A percentile compares a stretch with the other conserved stretches of the same genome.
phyloP scores from a whole-genome alignment of 106 monocot genomes.

The Allium sativum region DNA sequence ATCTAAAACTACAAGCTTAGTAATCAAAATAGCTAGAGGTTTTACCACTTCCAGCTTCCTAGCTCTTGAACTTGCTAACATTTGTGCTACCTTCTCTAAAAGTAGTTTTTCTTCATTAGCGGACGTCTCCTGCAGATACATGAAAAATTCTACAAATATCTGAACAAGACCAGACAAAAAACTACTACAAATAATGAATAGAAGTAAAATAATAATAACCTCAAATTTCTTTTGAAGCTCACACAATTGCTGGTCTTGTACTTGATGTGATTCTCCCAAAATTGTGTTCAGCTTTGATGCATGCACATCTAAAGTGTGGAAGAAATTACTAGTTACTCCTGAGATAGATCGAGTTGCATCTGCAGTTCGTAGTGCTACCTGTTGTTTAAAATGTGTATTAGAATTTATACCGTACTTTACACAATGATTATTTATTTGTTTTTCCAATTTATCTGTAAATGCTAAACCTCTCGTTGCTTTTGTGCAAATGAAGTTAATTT shows the following conservation, averaged over 20 bases:
- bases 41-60: conserved; percentile 61
- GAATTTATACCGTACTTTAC: not conserved
- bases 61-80: conserved; percentile 60
- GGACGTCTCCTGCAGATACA: conserved; percentile 45
- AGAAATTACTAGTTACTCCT: conserved; percentile 62
- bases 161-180: too few species aligned
- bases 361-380: conserved; percentile 73
- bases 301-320: conserved; percentile 65
- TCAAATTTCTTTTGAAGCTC: conserved; percentile 98
- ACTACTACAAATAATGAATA: not conserved
- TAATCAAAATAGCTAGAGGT: not conserved
- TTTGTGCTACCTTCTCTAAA: conserved; percentile 59
- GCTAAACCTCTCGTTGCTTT: conserved; percentile 61
- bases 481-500: conserved; percentile 62
- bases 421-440: not conserved
- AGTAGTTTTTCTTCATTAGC: conserved; percentile 67
- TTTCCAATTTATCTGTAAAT: not conserved
- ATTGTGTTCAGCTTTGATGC: conserved; percentile 65
- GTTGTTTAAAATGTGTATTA: conserved; percentile 1
- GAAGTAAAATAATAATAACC: conserved; percentile 18
- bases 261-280: conserved; percentile 68
- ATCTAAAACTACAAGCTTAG: too few species aligned
- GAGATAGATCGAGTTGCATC: conserved; percentile 78
- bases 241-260: conserved; percentile 59
- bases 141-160: too few species aligned